Evolutionary conservation across 176 grass and related monocot genomes (phyloP).

Genomic region (Chloris gayana): DNA sequence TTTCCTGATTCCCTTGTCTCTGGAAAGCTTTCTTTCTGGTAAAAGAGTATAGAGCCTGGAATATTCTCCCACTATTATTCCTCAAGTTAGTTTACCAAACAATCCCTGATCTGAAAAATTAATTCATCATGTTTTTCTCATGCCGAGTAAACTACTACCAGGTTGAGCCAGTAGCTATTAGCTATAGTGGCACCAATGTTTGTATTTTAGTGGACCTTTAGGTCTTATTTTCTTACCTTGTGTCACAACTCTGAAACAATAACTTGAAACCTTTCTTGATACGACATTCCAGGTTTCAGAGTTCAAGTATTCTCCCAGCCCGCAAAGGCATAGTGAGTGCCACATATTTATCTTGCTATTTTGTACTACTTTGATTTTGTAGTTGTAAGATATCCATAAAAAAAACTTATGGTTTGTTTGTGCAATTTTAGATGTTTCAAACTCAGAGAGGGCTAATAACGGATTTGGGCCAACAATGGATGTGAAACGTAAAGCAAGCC

Average conservation of each 20-base stretch:
- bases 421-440: slow-evolving; percentile 14
- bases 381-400: not conserved
- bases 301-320: slow-evolving; percentile 51
- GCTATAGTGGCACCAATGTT: not conserved
- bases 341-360: not conserved
- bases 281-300: slow-evolving; percentile 36
- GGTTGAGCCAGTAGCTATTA: slow-evolving; percentile 3
- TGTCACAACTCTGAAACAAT: not conserved
- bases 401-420: not conserved
- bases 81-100: slow-evolving; percentile 26
- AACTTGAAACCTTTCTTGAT: not conserved
- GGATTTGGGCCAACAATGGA: slow-evolving; percentile 19
- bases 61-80: slow-evolving; percentile 24
- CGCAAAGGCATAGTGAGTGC: slow-evolving; percentile 45
- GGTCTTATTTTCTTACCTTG: not conserved
- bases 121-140: slow-evolving; percentile 37
- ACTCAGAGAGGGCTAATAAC: slow-evolving; percentile 27
- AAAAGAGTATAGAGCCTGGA: slow-evolving; percentile 3
- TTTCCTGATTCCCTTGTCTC: not conserved
- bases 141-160: slow-evolving; percentile 21
- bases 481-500: slow-evolving; percentile 27
- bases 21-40: slow-evolving; percentile 40
- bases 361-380: not conserved
- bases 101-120: not conserved
- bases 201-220: slow-evolving; percentile 15